Evolutionary conservation across 2,329 filamentous ascomycete species (phyloP).

Genomic region (Venturia oleaginea): DNA sequence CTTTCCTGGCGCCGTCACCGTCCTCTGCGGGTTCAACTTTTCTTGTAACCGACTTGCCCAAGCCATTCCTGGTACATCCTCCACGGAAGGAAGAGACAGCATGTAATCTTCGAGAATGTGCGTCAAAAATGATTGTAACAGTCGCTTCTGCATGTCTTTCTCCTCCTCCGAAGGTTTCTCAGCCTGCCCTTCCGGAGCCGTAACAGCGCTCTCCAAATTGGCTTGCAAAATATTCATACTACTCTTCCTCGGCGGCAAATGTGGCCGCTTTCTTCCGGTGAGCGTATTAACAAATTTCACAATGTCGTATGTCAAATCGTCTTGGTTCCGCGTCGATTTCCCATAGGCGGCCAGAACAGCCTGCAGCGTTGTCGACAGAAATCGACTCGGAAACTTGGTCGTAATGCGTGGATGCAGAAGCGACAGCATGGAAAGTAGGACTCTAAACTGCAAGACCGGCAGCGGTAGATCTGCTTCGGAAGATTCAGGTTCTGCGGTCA

Average conservation of each 20-base stretch:
- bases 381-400: conserved; percentile 69
- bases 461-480: conserved; percentile 31
- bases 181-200: conserved; percentile 48
- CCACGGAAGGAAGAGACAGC: conserved; percentile 37
- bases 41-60: conserved; percentile 55
- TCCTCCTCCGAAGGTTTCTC: conserved; percentile 44
- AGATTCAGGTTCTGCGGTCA: conserved; percentile 16
- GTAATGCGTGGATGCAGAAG: conserved; percentile 66
- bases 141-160: conserved; percentile 49
- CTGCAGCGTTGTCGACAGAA: conserved; percentile 67
- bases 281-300: conserved; percentile 63
- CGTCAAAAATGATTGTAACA: conserved; percentile 70
- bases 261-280: conserved; percentile 57
- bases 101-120: conserved; percentile 68
- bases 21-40: conserved; percentile 54
- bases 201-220: conserved; percentile 29
- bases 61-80: conserved; percentile 40
- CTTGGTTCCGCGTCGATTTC: conserved; percentile 43
- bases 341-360: conserved; percentile 61
- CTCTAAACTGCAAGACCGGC: conserved; percentile 51
- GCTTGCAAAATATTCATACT: conserved; percentile 36
- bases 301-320: conserved; percentile 60
- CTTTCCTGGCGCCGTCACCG: conserved; percentile 54
- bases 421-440: conserved; percentile 60
- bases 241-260: conserved; percentile 49